These are phyloP conservation scores for Trametes sp. DNA, from an alignment of 1,284 basidiomycete genomes.

Conservation along the genomic window DNA sequence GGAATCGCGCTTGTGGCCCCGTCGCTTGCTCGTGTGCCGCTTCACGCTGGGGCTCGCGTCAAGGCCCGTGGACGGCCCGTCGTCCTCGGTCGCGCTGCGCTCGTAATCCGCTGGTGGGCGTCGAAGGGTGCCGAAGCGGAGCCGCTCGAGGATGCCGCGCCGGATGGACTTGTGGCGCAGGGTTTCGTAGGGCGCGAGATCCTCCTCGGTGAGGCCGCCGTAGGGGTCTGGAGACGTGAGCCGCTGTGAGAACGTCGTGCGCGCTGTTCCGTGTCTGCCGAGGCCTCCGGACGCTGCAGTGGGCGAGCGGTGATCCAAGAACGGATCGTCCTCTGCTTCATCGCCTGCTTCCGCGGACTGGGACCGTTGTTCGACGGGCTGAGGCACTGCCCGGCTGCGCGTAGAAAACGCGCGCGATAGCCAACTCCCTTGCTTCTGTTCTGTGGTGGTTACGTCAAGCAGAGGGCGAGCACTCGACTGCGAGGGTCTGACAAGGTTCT, in stretches of 20 bases:
- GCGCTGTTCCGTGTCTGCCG: conserved; percentile 2
- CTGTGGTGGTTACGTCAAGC: neutral
- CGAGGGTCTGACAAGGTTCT: conserved; percentile 9
- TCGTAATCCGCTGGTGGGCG: conserved; percentile 15
- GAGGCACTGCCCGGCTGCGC: conserved; percentile 13
- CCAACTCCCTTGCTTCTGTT: conserved; percentile 22
- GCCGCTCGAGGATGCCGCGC: conserved; percentile 42
- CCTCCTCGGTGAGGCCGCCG: conserved; percentile 33
- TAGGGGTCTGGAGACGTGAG: conserved; percentile 27
- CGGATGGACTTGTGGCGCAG: conserved; percentile 44
- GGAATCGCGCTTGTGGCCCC: conserved; percentile 34
- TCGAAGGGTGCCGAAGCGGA: conserved; percentile 37
- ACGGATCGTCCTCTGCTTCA: conserved; percentile 37
- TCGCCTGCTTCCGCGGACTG: neutral
- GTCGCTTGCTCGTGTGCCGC: conserved; percentile 21
- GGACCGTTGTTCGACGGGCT: neutral
- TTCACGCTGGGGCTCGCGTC: neutral
- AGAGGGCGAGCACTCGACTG: conserved; percentile 10
- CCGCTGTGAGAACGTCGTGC: conserved; percentile 11
- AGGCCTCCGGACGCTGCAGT: conserved; percentile 7
- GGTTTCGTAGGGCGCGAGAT: conserved; percentile 36
- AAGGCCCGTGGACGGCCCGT: neutral
- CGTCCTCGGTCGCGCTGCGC: conserved; percentile 16
- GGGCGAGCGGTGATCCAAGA: conserved; percentile 26
- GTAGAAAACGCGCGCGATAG: conserved; percentile 22